Percentiles rank a stretch among this genome's conserved stretches.
phyloP scores from a whole-genome alignment of 306 rosid genomes.

The Aeschynomene evenia region DNA sequence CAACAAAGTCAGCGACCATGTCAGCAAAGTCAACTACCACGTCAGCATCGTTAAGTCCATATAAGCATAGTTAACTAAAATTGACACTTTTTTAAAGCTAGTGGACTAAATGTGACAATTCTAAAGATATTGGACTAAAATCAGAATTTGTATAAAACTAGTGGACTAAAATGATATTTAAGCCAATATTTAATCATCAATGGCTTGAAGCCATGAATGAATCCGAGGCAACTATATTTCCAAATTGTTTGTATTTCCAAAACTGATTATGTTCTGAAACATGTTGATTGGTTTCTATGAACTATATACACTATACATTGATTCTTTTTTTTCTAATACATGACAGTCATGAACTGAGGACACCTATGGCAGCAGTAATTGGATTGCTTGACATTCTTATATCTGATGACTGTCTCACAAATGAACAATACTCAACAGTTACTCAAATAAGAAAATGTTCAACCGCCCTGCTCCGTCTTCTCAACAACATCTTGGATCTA shows the following conservation, averaged over 20 bases:
- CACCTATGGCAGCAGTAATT: slow-evolving; percentile 99
- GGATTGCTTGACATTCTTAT: slow-evolving; percentile 97
- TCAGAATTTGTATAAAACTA: too few species aligned
- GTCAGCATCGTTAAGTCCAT: too few species aligned
- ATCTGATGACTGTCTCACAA: slow-evolving; percentile 92
- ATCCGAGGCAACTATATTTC: not conserved
- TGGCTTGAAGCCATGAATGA: not conserved
- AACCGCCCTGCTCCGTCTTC: slow-evolving; percentile 93
- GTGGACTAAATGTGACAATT: too few species aligned
- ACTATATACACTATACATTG: too few species aligned
- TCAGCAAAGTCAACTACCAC: too few species aligned
- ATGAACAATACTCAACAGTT: slow-evolving; percentile 85
- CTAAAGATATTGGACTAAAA: too few species aligned
- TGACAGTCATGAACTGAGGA: slow-evolving; percentile 93
- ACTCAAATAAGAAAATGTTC: slow-evolving; percentile 97
- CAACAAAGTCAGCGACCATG: too few species aligned
- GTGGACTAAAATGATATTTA: too few species aligned
- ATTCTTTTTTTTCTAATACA: slow-evolving; percentile 17
- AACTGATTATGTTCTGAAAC: not conserved
- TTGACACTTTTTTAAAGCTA: too few species aligned
- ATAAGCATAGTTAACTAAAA: too few species aligned
- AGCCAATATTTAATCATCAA: too few species aligned
- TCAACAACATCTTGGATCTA: slow-evolving; percentile 90
- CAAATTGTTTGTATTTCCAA: not conserved
- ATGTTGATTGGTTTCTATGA: not conserved